These are phyloP conservation scores for Dothideomycetidae sp. DNA, from an alignment of 2,329 filamentous ascomycete species.

Conservation along the genomic window DNA sequence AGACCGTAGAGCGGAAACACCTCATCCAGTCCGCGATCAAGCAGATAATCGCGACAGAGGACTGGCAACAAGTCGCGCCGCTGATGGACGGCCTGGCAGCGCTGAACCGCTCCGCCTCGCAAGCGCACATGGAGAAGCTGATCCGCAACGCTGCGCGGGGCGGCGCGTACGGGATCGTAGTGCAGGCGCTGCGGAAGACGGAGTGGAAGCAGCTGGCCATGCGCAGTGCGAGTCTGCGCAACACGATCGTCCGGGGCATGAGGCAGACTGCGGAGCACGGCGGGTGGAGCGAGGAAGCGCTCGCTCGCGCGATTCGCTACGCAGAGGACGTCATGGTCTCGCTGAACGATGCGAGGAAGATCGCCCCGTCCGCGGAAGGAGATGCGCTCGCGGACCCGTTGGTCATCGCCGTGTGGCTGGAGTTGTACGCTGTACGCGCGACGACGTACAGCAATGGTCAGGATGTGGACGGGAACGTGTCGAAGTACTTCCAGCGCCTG, in stretches of 20 bases:
- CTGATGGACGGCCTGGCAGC: constrained; percentile 22
- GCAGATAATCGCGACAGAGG: constrained; percentile 18
- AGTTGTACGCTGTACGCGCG: constrained; percentile 29
- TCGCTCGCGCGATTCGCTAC: constrained; percentile 25
- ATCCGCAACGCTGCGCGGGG: constrained; percentile 20
- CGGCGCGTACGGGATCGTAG: constrained; percentile 19
- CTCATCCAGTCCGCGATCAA: constrained; percentile 20
- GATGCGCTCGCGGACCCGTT: constrained; percentile 24
- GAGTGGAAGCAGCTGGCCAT: constrained; percentile 23
- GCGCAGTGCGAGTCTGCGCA: constrained; percentile 19
- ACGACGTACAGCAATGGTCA: constrained; percentile 21
- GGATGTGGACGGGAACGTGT: constrained; percentile 26
- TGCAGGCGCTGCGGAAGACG: constrained; percentile 21
- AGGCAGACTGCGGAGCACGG: constrained; percentile 21
- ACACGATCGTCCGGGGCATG: constrained; percentile 23
- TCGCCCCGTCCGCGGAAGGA: constrained; percentile 14
- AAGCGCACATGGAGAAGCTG: constrained; percentile 20
- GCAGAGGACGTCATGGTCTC: constrained; percentile 27
- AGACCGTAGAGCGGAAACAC: constrained; percentile 19
- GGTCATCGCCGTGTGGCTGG: constrained; percentile 29
- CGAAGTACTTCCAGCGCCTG: constrained; percentile 26
- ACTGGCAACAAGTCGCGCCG: constrained; percentile 24
- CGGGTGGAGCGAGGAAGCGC: constrained; percentile 25
- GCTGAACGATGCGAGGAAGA: constrained; percentile 29
- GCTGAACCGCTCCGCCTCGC: constrained; percentile 13